Evolutionary conservation across 257 asterid genomes (phyloP), one percentile per base, ranked within the genome.

Genomic region (Penstemon eatonii): DNA sequence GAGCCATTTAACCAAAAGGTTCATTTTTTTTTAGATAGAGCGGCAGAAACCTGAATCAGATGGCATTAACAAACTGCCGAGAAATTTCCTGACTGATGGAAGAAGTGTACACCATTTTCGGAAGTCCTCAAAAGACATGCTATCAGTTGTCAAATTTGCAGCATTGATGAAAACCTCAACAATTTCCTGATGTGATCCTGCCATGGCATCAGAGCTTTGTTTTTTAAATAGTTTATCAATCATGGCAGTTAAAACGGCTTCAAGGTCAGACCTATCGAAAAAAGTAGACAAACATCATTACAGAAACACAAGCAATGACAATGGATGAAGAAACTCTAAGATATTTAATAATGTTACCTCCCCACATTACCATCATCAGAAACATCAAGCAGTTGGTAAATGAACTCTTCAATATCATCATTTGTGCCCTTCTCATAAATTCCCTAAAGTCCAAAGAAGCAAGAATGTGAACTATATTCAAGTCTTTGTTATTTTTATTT

Each of bases 381-480:
- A 70, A 87, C 87, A 79, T 93, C 95, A 70, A 90, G 77, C 70
- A 88, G 53, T 73, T 85, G 91, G 87, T 85, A 90, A 57, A 93
- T 83, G 81, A 93, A 93, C 75, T 87, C 96, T 72, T 87, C 99
- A 66, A 93, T 88, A 38, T 93, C 99, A 78, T 83, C 82, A 9
- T 82, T 87, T 37, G 97, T 84, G 62, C 99, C 97, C 83, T 90
- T 93, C 84, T 90, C 96, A 68, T 89, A 93, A 45, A 92, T 87
- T 47, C 76, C 96, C 97, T 93, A 81, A 70, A 81, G 79, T 71
- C 73, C 47, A 47, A 62, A 67, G 61, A 64, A 57, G 63, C 62
- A 52, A 66, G 69, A 42, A 64, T 39, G 54, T 49, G 61, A 43
- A 51, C 50, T 37, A 40, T n/a, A 59, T 37, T 60, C 65, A 70